A percentile compares a stretch with the other conserved stretches of the same genome.
Evolutionary conservation across 352 stramenopile species (phyloP).

Genomic region (Thalassiosira mediterranea): DNA sequence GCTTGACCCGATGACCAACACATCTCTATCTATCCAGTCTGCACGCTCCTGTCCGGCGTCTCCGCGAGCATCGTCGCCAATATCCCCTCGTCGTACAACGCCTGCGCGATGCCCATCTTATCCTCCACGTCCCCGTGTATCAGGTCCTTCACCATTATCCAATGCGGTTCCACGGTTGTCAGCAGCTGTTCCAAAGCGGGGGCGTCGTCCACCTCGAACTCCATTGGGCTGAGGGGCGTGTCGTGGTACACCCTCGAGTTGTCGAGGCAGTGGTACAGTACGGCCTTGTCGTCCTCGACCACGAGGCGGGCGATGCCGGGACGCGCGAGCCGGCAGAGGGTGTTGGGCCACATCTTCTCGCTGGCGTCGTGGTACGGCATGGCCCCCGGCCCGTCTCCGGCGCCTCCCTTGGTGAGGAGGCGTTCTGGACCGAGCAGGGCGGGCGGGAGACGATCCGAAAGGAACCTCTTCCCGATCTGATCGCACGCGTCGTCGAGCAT

Average conservation of each 20-base stretch:
- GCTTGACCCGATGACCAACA: too few species aligned
- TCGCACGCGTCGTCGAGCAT: conserved; percentile 83
- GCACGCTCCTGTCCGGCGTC: conserved; percentile 45
- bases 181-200: conserved; percentile 85
- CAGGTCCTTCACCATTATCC: conserved; percentile 83
- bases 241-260: conserved; percentile 84
- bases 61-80: conserved; percentile 65
- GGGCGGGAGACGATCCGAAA: conserved; percentile 82
- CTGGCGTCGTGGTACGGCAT: conserved; percentile 33
- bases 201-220: conserved; percentile 87
- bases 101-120: conserved; percentile 81
- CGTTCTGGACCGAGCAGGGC: conserved; percentile 55
- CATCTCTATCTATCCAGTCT: conserved; percentile 36
- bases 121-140: conserved; percentile 83
- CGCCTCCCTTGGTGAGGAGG: conserved; percentile 55
- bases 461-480: conserved; percentile 83
- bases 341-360: conserved; percentile 77
- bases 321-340: conserved; percentile 75
- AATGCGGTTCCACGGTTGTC: conserved; percentile 79
- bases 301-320: conserved; percentile 84
- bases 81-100: conserved; percentile 82
- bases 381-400: conserved; percentile 15
- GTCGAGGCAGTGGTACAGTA: conserved; percentile 88
- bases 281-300: conserved; percentile 84
- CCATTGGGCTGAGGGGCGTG: conserved; percentile 81